Percentiles rank a stretch among this genome's conserved stretches.
phyloP scores from a whole-genome alignment of 257 asterid genomes.

The Petunia secreta region DNA sequence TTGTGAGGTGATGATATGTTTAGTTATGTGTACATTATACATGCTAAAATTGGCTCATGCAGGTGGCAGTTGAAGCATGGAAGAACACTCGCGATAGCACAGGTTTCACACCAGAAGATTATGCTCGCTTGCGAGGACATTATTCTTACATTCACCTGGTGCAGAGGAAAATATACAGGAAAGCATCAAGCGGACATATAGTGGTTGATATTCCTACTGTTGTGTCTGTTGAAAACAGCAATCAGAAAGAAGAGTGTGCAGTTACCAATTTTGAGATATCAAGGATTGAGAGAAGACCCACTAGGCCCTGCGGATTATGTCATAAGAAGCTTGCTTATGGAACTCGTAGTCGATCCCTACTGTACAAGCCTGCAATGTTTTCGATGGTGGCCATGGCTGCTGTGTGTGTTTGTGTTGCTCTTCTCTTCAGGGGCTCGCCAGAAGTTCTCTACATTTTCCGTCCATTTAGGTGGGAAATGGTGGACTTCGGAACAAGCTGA shows the following conservation, averaged over 20 bases:
- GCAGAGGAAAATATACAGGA: constrained; percentile 69
- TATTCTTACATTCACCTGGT: constrained; percentile 71
- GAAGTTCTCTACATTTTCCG: constrained; percentile 60
- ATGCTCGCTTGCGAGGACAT: constrained; percentile 82
- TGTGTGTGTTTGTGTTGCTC: constrained; percentile 84
- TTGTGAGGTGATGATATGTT: not conserved
- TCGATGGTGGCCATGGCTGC: constrained; percentile 85
- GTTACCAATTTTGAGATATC: constrained; percentile 50
- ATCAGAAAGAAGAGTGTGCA: constrained; percentile 47
- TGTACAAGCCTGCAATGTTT: constrained; percentile 71
- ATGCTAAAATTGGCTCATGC: constrained; percentile 17
- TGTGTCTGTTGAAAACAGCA: constrained; percentile 39
- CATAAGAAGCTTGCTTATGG: constrained; percentile 43
- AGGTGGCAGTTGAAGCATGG: constrained; percentile 83
- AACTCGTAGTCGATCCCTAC: constrained; percentile 44
- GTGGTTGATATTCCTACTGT: constrained; percentile 54
- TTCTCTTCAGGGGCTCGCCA: constrained; percentile 74
- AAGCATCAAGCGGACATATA: constrained; percentile 45
- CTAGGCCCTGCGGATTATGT: constrained; percentile 56
- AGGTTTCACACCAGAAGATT: constrained; percentile 77
- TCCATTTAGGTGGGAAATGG: constrained; percentile 81
- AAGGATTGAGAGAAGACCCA: constrained; percentile 23
- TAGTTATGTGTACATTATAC: not conserved
- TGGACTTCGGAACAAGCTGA: constrained; percentile 76
- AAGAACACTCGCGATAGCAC: constrained; percentile 64